Evolutionary conservation across 257 asterid species (phyloP).

Genomic region (Solanum virginianum): DNA sequence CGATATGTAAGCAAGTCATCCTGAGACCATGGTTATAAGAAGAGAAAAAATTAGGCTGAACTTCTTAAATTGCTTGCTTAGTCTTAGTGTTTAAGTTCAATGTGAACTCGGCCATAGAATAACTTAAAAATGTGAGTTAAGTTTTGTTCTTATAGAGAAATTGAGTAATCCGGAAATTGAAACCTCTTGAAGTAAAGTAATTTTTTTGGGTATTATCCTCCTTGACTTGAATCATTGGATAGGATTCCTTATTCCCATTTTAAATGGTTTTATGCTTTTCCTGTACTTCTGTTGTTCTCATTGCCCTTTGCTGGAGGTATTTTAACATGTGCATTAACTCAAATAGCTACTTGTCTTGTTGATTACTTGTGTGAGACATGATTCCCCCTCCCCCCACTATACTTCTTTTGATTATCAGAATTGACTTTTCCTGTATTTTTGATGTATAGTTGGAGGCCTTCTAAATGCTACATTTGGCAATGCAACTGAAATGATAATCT

Average conservation of each 20-base stretch:
- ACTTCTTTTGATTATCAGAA: background rate
- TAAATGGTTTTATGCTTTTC: background rate
- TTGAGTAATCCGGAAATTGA: background rate
- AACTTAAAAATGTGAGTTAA: background rate
- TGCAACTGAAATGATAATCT: slow-evolving; percentile 93
- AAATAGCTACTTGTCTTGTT: background rate
- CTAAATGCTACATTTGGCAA: slow-evolving; percentile 94
- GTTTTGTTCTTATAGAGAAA: background rate
- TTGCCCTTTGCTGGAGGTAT: background rate
- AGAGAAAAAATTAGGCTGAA: background rate
- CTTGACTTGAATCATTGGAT: background rate
- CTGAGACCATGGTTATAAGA: background rate
- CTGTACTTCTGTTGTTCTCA: background rate
- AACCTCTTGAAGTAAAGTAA: background rate
- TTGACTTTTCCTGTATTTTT: background rate
- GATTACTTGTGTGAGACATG: background rate
- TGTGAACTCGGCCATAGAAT: background rate
- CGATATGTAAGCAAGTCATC: background rate
- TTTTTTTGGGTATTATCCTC: background rate
- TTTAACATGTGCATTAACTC: background rate
- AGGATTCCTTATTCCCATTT: background rate
- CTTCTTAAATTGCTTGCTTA: background rate
- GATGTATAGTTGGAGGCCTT: slow-evolving; percentile 80
- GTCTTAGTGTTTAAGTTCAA: background rate
- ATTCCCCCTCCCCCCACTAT: background rate